Conservation (phyloP, 768 basidiomycete genomes). For the Rhodocollybia butyracea region DNA sequence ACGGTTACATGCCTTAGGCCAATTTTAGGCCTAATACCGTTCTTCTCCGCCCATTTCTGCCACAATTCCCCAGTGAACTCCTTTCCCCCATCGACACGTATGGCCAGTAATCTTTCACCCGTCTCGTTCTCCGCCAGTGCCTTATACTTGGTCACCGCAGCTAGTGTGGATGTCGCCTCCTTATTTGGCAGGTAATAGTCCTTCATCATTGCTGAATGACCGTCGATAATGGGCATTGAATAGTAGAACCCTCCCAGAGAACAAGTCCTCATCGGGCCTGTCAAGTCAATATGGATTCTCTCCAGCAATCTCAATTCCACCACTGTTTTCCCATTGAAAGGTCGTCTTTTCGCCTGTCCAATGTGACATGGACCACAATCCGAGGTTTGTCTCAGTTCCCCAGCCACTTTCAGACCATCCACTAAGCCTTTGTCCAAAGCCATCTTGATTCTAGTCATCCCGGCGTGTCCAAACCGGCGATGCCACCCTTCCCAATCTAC, state of each 20-base stretch:
- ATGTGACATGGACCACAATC: not conserved
- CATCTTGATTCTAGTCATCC: not conserved
- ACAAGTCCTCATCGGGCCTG: not conserved
- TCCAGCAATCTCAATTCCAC: not conserved
- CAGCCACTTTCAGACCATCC: not conserved
- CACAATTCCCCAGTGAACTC: too few relatives aligned
- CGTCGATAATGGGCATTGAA: constrained; percentile 3
- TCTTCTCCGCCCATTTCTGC: too few relatives aligned
- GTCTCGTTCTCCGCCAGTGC: not conserved
- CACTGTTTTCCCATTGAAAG: not conserved
- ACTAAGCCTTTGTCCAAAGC: not conserved
- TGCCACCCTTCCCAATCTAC: constrained; percentile 24
- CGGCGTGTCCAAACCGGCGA: constrained; percentile 15
- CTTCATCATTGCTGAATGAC: not conserved
- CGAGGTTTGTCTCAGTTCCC: not conserved
- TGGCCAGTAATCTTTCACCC: too few relatives aligned
- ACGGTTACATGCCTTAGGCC: too few relatives aligned
- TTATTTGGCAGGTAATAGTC: constrained; percentile 1
- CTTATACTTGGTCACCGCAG: not conserved
- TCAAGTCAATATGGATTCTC: not conserved
- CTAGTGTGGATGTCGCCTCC: not conserved
- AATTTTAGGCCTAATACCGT: too few relatives aligned
- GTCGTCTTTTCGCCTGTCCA: not conserved
- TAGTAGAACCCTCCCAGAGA: not conserved
- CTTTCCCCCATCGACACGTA: too few relatives aligned